These are phyloP conservation scores for Ochromonas danica DNA, from an alignment of 108 stramenopile species.

Conservation along the genomic window DNA sequence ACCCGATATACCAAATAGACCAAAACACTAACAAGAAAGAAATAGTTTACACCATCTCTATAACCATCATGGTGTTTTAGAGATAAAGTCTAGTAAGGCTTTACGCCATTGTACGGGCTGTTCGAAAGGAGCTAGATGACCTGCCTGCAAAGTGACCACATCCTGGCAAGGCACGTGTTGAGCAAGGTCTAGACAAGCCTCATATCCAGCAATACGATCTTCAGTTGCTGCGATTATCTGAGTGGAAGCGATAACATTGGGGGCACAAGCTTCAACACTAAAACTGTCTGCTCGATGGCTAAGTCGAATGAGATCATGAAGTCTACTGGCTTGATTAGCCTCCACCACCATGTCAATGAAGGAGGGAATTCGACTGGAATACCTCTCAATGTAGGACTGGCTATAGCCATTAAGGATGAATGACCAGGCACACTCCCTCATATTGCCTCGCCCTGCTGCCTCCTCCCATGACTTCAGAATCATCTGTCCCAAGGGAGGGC, in stretches of 20 bases:
- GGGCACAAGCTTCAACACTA: neutral
- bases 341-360: neutral
- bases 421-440: neutral
- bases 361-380: neutral
- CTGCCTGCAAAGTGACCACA: neutral
- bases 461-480: slow-evolving; percentile 19
- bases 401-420: slow-evolving; percentile 28
- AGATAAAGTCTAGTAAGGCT: slow-evolving; percentile 3
- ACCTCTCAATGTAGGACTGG: neutral
- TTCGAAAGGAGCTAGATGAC: slow-evolving; percentile 22
- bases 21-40: neutral
- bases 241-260: neutral
- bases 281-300: neutral
- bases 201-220: slow-evolving; percentile 21
- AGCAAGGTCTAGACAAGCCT: neutral
- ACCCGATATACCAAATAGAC: no score
- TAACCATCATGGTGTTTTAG: no score
- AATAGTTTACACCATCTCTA: neutral
- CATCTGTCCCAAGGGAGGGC: neutral
- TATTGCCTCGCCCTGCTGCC: neutral
- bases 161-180: neutral
- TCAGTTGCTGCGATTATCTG: slow-evolving; percentile 24
- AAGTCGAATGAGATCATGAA: neutral
- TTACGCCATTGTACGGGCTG: slow-evolving; percentile 2
- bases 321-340: neutral